Evolutionary conservation across 306 rosid genomes (phyloP), one percentile per base, ranked within the genome.

Genomic region (Trifolium pratense): DNA sequence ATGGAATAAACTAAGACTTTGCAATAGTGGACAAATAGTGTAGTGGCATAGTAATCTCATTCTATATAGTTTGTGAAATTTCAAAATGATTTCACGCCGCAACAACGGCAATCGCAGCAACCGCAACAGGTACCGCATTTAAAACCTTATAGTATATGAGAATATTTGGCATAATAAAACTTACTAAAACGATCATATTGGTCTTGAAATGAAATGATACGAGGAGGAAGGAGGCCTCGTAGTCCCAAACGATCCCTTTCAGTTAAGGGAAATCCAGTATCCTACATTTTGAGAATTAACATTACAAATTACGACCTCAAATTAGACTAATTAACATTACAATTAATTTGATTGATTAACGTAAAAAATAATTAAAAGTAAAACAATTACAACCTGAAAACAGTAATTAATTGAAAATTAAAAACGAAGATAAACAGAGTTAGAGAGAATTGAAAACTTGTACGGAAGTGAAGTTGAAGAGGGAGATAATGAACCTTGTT

Each of bases 161-260:
- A 78, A 48, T 48, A 66, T 7, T 32, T 71, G 31, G 70, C 62
- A 75, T 73, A 43, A 75, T 73, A 43, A 64, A 71, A 86, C 89
- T 83, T 85, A 95, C 99, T 89, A 85, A 90, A 91, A 15, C 99
- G 97, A 66, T 82, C 99, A 86, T 91, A 91, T 68, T 95, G 99
- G 45, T 95, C 91, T 84, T 89, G 97, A 74, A 95, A 95, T 51
- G 99, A 87, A 80, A 95, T 91, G 61, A 95, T 91, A 52, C 99
- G 93, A 69, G 99, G 99, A 60, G 99, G 99, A 53, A 91, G 93
- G 17, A 95, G 97, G 59, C 99, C 99, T 12, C 99, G 92, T 75
- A 95, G 96, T 75, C 99, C 99, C 62, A 95, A 84, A 36, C 99
- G 85, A 75, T 95, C 97, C 77, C 99, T 84, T 81, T 95, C 99